Evolutionary conservation across 129 eudicot genomes (phyloP), one percentile per base, ranked within the genome.

Genomic region (Lactuca sativa): DNA sequence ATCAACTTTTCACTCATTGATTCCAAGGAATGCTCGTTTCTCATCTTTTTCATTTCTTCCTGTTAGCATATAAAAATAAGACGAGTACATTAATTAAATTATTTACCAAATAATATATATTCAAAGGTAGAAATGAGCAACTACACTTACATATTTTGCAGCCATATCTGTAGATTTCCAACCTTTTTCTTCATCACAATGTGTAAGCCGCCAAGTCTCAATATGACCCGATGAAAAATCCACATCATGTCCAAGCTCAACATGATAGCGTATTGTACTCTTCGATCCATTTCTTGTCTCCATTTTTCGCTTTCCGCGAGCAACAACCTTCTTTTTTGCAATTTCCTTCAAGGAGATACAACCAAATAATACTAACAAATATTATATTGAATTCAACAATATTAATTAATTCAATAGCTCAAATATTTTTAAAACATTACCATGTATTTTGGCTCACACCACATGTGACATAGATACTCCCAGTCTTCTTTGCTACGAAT

Each of bases 121-220:
- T 6, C 0, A 38, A 6, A 4, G 9, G 9, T 4, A 38, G 67
- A 62, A 38, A 9, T 7, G 33, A 62, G 52, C 53, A 62, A 62
- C 8, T 62, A 62, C 38, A 62, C 67, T 62, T 62, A 62, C 52
- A 62, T 62, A 62, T 62, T 37, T 62, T 62, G 33, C 34, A 62
- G 52, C 67, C 7, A 14, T 14, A n/a, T 62, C 44, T 38, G 0
- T 6, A 38, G 7, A 4, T 38, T 4, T 38, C 44, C 44, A 38
- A 33, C 48, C 65, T 36, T 60, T 34, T 60, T 60, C 47, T 9
- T 15, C 44, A 60, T 60, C 65, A 25, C 47, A 60, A 36, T 34
- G 65, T 34, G 65, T 60, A 60, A 34, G 48, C 5, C 11, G 21
- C 65, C 48, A 60, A 60, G 65, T 34, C 5, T 60, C 48, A 60